A percentile compares a stretch with the other conserved stretches of the same genome.
phyloP scores from a whole-genome alignment of 306 rosid genomes.

The Trichosanthes cucumerina region DNA sequence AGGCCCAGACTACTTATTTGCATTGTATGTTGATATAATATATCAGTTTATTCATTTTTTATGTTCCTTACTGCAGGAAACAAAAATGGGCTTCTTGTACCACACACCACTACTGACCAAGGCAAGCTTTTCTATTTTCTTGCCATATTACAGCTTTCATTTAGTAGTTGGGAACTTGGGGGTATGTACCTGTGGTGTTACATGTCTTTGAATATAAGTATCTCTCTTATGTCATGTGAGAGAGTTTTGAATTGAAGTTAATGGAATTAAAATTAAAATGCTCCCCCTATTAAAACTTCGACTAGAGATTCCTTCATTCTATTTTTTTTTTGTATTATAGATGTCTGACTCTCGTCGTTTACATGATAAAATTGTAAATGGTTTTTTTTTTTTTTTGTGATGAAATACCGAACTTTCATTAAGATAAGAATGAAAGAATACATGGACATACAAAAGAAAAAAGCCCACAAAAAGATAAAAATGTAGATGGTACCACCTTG shows the following conservation, averaged over 20 bases:
- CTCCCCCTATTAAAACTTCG: neutral
- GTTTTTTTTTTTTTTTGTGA: neutral
- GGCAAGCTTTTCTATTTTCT: conserved; percentile 20
- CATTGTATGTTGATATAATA: neutral
- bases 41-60: neutral
- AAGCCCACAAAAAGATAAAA: neutral
- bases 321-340: neutral
- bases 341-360: neutral
- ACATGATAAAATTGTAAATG: neutral
- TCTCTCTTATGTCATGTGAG: neutral
- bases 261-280: neutral
- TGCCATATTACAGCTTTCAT: neutral
- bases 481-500: too few species aligned
- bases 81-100: conserved; percentile 92
- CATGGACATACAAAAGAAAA: too few species aligned
- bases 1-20: neutral
- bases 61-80: conserved; percentile 40
- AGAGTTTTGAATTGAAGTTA: neutral
- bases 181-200: conserved; percentile 7
- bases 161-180: neutral
- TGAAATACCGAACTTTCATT: too few species aligned
- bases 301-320: neutral
- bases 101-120: conserved; percentile 91
- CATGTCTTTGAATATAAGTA: neutral
- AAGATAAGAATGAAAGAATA: too few species aligned